Evolutionary conservation across 2,329 filamentous ascomycete genomes (phyloP), one percentile per base, ranked within the genome.

Genomic region (Penicillium sp.): DNA sequence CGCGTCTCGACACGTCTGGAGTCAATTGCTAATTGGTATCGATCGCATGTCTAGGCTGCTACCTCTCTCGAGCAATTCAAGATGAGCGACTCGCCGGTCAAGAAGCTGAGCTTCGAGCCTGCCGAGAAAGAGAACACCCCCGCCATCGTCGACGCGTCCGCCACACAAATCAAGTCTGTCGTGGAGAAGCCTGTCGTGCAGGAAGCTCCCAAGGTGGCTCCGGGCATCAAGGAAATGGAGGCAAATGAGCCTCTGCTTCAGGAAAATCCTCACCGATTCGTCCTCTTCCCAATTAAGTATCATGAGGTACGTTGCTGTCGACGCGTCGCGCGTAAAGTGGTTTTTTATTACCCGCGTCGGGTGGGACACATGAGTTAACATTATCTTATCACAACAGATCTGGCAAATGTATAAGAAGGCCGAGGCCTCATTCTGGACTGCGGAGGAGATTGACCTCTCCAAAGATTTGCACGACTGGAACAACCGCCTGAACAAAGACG

Each of bases 391-490:
- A 45, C 54, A 53, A 72, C 67, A 97, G 92, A 95, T 97, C 77
- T 99, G 94, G 94, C 93, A 97, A 78, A 97, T 97, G 93, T 99
- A 99, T 86, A 99, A 99, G 86, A 97, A 97, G 81, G 92, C 92
- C 64, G 93, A 99, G 77, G 94, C 94, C 53, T 97, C 94, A 45
- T 99, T 99, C 87, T 99, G 94, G 94, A 99, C 94, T 43, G 94
- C 94, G 52, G 94, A 99, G 77, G 94, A 99, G 82, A 97, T 99
- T 67, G 94, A 99, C 77, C 85, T 99, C 52, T 97, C 93, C 69
- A 99, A 99, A 81, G 94, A 99, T 75, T 83, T 97, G 59, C 90
- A 97, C 81, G 94, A 99, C 81, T 99, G 94, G 94, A 95, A 96
- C 84, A 96, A 97, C 83, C 88, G 88, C 67, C 81, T 99, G 66